A percentile compares a stretch with the other conserved stretches of the same genome.
These are phyloP conservation scores for Tuber borchii DNA, from an alignment of 495 filamentous ascomycete genomes.

Conservation along the genomic window DNA sequence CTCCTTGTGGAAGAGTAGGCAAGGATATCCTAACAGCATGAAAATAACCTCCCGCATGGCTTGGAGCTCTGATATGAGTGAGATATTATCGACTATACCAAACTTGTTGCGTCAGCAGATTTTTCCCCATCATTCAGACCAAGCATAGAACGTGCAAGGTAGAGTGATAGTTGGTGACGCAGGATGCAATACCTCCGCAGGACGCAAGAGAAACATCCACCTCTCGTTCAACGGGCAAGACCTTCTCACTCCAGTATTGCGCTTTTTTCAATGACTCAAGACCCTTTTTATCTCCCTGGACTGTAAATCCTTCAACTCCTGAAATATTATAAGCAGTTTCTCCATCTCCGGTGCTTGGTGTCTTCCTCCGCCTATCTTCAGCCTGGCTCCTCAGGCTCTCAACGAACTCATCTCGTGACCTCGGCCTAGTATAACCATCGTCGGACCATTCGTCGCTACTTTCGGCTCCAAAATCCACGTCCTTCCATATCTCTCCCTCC, in stretches of 20 bases:
- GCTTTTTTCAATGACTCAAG: slow-evolving; percentile 33
- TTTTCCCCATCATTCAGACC: not conserved
- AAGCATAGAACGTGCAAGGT: not conserved
- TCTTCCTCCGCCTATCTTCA: slow-evolving; percentile 20
- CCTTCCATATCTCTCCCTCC: slow-evolving; percentile 67
- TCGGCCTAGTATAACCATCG: slow-evolving; percentile 18
- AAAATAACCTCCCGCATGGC: slow-evolving; percentile 70
- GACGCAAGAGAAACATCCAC: slow-evolving; percentile 39
- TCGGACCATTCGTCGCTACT: slow-evolving; percentile 50
- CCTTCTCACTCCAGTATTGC: slow-evolving; percentile 38
- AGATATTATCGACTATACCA: slow-evolving; percentile 44
- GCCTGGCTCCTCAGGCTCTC: slow-evolving; percentile 13
- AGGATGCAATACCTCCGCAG: slow-evolving; percentile 44
- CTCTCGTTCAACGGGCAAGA: slow-evolving; percentile 44
- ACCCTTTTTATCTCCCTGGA: slow-evolving; percentile 21
- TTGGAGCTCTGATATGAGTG: slow-evolving; percentile 62
- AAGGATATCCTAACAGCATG: slow-evolving; percentile 76
- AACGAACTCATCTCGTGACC: slow-evolving; percentile 21
- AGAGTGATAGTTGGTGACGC: slow-evolving; percentile 8
- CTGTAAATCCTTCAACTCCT: slow-evolving; percentile 29
- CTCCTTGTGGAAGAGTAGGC: slow-evolving; percentile 57
- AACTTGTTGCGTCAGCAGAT: slow-evolving; percentile 33
- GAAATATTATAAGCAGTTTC: slow-evolving; percentile 5
- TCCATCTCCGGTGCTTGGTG: not conserved
- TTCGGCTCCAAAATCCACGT: slow-evolving; percentile 63